Evolutionary conservation across 352 stramenopile species (phyloP), one percentile per base, ranked within the genome.

Genomic region (Phytophthora colocasiae): DNA sequence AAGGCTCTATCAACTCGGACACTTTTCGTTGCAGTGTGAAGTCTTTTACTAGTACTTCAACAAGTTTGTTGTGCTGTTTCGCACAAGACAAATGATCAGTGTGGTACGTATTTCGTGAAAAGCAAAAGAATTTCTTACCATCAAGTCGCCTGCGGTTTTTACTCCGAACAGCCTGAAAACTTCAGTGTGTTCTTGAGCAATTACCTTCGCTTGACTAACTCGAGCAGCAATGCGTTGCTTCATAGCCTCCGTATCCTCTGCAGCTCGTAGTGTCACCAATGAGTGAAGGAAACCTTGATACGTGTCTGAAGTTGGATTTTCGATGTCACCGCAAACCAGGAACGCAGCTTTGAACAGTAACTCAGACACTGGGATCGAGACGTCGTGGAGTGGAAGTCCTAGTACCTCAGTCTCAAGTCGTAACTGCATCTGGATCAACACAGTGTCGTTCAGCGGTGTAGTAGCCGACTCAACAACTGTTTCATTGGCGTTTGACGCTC

Each of bases 311-410:
- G 49, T 50, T 24, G 39, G 22, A 10, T 61, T 24, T 0, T 38
- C 3, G 12, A 4, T 17, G 15, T 38, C 22, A 3, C 57, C 45
- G 31, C 67, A 77, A 11, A 76, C 29, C n/a, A 89, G 26, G 27
- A 89, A 89, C 12, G 67, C 77, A 9, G 77, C 75, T 36, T 89
- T 89, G 56, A 91, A 91, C 2, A 91, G 34, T 27, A 91, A 64
- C 2, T 81, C 69, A 11, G 29, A 50, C 3, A 60, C 63, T 0
- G 58, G 36, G 15, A 78, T 52, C 11, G 54, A 62, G 3, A 54
- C 15, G 34, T 59, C 19, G n/a, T 58, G 27, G 14, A 89, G 46
- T 4, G 78, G 82, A 8, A 89, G 63, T 9, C 70, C 67, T 12
- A 91, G 58, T 7, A 91, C 78, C 19, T 86, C 67, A 8, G 40